Evolutionary conservation across 1,284 basidiomycete genomes (phyloP), one percentile per base, ranked within the genome.

Genomic region (Ustilago xerochloae): DNA sequence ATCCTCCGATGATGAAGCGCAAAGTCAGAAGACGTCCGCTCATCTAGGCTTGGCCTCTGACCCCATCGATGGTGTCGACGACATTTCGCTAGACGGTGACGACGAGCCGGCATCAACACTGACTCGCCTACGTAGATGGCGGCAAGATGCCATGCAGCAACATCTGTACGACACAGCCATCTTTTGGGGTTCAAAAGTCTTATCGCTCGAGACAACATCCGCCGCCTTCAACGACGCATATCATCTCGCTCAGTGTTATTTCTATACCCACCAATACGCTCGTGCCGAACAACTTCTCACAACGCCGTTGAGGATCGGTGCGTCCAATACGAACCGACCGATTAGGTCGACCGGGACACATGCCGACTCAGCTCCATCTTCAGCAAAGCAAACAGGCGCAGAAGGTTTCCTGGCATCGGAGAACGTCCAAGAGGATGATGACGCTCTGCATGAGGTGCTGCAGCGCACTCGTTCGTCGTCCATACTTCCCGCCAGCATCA

Each of bases 171-270:
- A 95, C 74, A 97, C 96, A 0, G 97, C 97, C 13, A 91, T 93
- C 9, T 98, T 98, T 84, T 99, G 97, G 97, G 97, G 95, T 3
- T 93, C 96, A 86, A 98, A 99, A 85, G 90, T 98, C 45, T 87
- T 97, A 35, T 92, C 90, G 59, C 93, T 94, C 90, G 97, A 96
- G 41, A 52, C 43, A 4, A 57, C 57, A 2, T 13, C 69, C 2
- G 47, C 55, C 12, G 64, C 64, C 24, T 63, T 70, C 62, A 83
- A 81, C 84, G 97, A 99, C 85, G 97, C 94, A 9, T 99, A 98
- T 85, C 98, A 96, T 94, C 90, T 99, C 16, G 96, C 97, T 0
- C 96, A 99, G 84, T 93, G 93, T 0, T 94, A 94, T 86, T 99
- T 97, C 84, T 90, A 94, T 86, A 94, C 92, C 5, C 91, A 95